Evolutionary conservation across 2,329 filamentous ascomycete genomes (phyloP), one percentile per base, ranked within the genome.

Genomic region (Colletotrichum navitas): DNA sequence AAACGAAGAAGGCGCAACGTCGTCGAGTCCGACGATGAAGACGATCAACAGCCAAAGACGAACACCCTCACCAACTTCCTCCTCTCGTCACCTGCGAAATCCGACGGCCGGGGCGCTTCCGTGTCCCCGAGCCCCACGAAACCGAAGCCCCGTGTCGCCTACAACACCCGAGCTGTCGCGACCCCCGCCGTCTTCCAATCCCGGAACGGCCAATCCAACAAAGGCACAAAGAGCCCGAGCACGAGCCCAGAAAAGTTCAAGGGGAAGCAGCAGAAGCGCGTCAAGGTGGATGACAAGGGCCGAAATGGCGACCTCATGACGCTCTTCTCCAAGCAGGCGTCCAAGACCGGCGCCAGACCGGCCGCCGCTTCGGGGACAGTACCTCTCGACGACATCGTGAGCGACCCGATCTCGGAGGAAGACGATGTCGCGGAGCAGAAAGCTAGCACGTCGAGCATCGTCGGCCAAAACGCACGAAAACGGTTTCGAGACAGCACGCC

Each of bases 321-420:
- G 0, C 83, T 91, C 24, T 92, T 92, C 74, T 90, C 89, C 24
- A 90, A 85, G 61, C 90, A 92, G 77, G 86, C 86, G 10, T 87
- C 90, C 73, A 85, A 83, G 49, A 83, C 83, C 26, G 52, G 21
- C 29, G 55, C 49, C 26, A 72, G 43, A n/a, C 24, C 70, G n/a
- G 16, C 63, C 24, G n/a, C 47, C 10, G 8, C 47, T 1, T 78
- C 82, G 43, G 80, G 79, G 64, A 75, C 79, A 1, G 77, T 79
- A n/a, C 76, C 62, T 72, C 75, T 84, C 41, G 85, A 88, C 71
- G 86, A 89, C 72, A 85, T 88, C 47, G 80, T 84, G 62, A 86
- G 84, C 80, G 86, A 89, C 74, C 85, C 85, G 1, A 90, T 91
- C 76, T 91, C 89, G 41, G 89, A 89, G 63, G 87, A 90, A 64